Evolutionary conservation across 2,329 filamentous ascomycete species (phyloP).

Genomic region (Botrytis fabae): DNA sequence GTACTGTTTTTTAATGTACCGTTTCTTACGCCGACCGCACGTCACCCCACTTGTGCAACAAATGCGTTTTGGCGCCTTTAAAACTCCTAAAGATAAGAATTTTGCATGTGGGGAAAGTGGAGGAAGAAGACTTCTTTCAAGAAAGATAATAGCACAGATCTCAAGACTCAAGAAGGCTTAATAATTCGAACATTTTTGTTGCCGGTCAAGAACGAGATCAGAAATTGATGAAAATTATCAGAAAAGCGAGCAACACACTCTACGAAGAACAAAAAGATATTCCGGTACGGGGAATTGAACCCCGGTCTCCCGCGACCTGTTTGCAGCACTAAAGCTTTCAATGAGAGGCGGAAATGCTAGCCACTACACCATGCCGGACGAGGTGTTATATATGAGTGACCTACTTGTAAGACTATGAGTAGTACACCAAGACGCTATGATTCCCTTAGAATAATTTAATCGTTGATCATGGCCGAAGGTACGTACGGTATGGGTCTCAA

Average conservation of each 20-base stretch:
- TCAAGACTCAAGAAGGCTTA: background rate
- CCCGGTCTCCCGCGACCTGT: constrained; percentile 9
- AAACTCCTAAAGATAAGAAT: background rate
- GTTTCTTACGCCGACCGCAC: too few relatives aligned
- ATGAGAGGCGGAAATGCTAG: constrained; percentile 19
- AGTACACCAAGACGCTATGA: fast-evolving
- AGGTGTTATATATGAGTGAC: fast-evolving
- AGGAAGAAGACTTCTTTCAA: too few relatives aligned
- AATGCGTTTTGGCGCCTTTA: background rate
- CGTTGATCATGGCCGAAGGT: too few relatives aligned
- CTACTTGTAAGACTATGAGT: fast-evolving
- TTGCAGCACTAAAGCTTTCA: too few relatives aligned
- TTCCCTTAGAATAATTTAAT: background rate
- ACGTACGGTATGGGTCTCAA: too few relatives aligned
- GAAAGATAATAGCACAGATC: background rate
- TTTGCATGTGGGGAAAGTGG: background rate
- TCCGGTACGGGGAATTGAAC: constrained; percentile 19
- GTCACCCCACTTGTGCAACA: background rate
- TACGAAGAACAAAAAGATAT: background rate
- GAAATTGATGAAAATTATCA: too few relatives aligned
- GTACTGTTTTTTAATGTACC: too few relatives aligned
- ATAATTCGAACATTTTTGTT: background rate
- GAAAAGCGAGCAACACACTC: background rate
- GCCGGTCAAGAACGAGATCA: background rate
- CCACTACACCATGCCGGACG: constrained; percentile 18